phyloP scores from a whole-genome alignment of 108 stramenopile species.

The Parietichytrium sp. region DNA sequence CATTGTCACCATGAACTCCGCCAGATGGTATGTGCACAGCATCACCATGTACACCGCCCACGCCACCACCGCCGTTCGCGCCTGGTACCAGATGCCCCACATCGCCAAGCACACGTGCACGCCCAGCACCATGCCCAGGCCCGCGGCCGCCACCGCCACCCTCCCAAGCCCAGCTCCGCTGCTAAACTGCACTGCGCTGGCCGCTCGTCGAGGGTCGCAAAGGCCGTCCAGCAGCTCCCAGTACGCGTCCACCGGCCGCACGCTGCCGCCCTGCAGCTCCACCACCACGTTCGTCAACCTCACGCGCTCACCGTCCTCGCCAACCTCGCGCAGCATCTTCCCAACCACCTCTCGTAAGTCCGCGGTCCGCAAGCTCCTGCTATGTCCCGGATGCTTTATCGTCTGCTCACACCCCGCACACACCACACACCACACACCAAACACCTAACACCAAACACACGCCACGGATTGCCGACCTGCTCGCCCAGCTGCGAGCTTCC shows the following conservation, averaged over 20 bases:
- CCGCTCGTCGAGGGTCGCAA: neutral
- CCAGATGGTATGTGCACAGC: constrained; percentile 73
- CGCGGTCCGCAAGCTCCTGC: no score
- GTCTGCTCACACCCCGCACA: no score
- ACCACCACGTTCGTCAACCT: neutral
- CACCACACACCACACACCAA: no score
- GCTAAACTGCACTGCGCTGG: neutral
- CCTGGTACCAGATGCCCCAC: neutral
- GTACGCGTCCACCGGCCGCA: neutral
- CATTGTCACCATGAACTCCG: constrained; percentile 78
- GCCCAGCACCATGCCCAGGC: constrained; percentile 1
- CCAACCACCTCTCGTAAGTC: no score
- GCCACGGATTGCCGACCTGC: no score
- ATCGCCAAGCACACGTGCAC: neutral
- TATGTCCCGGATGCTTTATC: no score
- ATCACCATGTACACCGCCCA: constrained; percentile 72
- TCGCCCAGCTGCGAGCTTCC: no score
- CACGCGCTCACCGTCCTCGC: neutral
- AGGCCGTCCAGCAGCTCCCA: neutral
- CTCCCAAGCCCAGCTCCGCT: neutral
- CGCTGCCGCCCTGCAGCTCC: neutral
- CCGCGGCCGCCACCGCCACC: neutral
- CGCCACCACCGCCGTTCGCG: neutral
- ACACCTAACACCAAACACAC: no score
- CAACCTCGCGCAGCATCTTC: no score